Base-by-base conservation (phyloP, 129 eudicot genomes). In the Flaveria trinervia region DNA sequence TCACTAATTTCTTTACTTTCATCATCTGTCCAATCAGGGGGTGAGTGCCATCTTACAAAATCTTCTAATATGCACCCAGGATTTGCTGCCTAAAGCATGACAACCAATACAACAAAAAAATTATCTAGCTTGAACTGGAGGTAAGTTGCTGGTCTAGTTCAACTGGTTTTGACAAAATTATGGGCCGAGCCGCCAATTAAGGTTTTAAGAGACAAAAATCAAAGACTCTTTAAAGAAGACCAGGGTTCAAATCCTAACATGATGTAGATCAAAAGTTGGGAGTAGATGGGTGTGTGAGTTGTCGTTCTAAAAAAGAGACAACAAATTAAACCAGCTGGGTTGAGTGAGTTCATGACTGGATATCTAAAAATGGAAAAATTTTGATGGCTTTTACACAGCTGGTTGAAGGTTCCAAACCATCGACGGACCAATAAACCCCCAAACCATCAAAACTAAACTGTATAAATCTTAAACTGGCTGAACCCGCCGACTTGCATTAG, bases 41-140 rank as follows among this genome's bases (percentile, higher is more conserved):
- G 99, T 59, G 99, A 95, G 80, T 92, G 97, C 99, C 99, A 95
- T 83, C 99, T 89, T 36, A 95, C 91, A 25, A 95, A 95, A 84
- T 95, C 99, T 80, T 95, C 99, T 76, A 95, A 87, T 74, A 88
- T 89, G 83, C 97, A 89, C 30, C 97, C 97, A 46, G 99, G 99
- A 82, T 95, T 95, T 85, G 99, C 99, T 46, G 97, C 99, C 99
- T 95, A 82, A 75, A 72, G 84, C 49, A 79, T 45, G 28, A 67
- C 20, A 77, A 26, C 49, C 48, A 12, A 79, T 23, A 66, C 10
- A 51, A 65, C 49, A 23, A 16, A 62, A 62, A 4, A 39, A 7
- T 70, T 66, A 66, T 62, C 36, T 46, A 45, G 66, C 30, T 65
- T n/a, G 17, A 17, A 17, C 11, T 9, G 1, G 12, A 28, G 20